Evolutionary conservation across 1,284 basidiomycete species (phyloP).

Genomic region (Tremellales sp.): DNA sequence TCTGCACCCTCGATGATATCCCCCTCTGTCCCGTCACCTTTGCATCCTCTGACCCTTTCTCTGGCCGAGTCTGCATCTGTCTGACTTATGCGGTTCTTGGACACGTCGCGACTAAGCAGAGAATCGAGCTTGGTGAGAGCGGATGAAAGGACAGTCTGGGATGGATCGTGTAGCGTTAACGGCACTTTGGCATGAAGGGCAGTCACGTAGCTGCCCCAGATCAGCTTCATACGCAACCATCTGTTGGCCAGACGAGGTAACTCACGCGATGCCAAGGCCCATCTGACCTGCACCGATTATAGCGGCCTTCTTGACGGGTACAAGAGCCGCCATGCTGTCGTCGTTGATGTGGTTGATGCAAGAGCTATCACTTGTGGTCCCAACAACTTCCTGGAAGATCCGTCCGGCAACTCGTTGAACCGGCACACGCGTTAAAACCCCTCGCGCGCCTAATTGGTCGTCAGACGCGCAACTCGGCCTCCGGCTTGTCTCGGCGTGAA

Average conservation of each 20-base stretch:
- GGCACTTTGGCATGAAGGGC: conserved; percentile 39
- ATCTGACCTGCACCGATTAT: conserved; percentile 47
- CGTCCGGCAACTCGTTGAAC: too few relatives aligned
- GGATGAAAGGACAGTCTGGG: conserved; percentile 28
- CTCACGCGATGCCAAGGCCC: conserved; percentile 46
- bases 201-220: conserved; percentile 35
- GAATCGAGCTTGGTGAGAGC: conserved; percentile 53
- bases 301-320: conserved; percentile 30
- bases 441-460: too few relatives aligned
- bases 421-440: too few relatives aligned
- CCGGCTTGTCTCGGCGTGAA: too few relatives aligned
- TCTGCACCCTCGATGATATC: conserved; percentile 64
- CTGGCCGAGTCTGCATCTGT: conserved; percentile 69
- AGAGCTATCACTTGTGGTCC: too few relatives aligned
- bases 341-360: too few relatives aligned
- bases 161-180: conserved; percentile 39
- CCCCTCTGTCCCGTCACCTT: conserved; percentile 35
- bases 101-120: conserved; percentile 80
- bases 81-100: conserved; percentile 70
- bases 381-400: too few relatives aligned
- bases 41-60: conserved; percentile 60
- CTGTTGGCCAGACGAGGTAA: background rate
- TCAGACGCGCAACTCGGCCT: too few relatives aligned
- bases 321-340: conserved; percentile 13
- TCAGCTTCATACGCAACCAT: background rate